Percentiles rank a stretch among this genome's conserved stretches.
Conservation (phyloP, 352 stramenopile species). For the Globisporangium ultimum region DNA sequence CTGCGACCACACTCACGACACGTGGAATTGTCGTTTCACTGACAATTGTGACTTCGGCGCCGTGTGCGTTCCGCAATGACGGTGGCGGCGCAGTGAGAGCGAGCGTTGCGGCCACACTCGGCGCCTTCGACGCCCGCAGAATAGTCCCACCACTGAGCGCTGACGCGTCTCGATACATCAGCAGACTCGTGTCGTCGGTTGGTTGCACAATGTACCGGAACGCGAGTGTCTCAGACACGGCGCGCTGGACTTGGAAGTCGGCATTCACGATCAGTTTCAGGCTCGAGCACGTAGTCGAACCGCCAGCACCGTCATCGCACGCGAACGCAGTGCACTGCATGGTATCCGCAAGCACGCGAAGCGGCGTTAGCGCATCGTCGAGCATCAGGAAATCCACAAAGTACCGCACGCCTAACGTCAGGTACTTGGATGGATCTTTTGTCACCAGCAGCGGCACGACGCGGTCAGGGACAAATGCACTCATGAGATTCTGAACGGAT, state of each 20-base stretch:
- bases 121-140: constrained; percentile 32
- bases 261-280: constrained; percentile 43
- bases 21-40: constrained; percentile 29
- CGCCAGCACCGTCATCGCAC: constrained; percentile 39
- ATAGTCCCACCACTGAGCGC: constrained; percentile 37
- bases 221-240: constrained; percentile 36
- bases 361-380: constrained; percentile 29
- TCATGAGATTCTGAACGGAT: constrained; percentile 40
- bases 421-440: constrained; percentile 39
- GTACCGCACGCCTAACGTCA: constrained; percentile 28
- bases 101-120: constrained; percentile 24
- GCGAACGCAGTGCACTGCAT: constrained; percentile 39
- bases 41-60: constrained; percentile 27
- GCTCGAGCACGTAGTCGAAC: constrained; percentile 19
- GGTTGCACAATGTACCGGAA: constrained; percentile 59
- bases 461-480: constrained; percentile 28
- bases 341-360: constrained; percentile 13
- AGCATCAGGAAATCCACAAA: constrained; percentile 43
- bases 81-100: constrained; percentile 23
- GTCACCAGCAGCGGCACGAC: constrained; percentile 38
- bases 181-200: constrained; percentile 19
- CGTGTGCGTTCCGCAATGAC: constrained; percentile 5
- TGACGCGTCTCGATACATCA: constrained; percentile 26
- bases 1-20: constrained; percentile 35
- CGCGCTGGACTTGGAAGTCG: constrained; percentile 33